Base-by-base conservation (phyloP, 495 filamentous ascomycete genomes). In the Penicillium ucsense region DNA sequence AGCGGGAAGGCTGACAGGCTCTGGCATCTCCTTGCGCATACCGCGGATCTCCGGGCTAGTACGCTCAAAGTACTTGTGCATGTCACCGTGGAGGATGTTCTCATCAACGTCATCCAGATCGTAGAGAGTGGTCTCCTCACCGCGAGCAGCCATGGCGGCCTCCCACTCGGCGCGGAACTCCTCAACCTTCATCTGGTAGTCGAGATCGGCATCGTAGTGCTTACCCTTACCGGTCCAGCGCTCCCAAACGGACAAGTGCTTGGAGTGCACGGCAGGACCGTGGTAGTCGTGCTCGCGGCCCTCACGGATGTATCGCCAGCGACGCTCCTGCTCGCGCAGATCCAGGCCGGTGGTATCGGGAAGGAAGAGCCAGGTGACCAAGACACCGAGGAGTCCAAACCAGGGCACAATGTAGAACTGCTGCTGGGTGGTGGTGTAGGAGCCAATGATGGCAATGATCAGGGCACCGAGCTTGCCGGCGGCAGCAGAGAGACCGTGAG, bases 271-370 rank as follows among this genome's bases (percentile, higher is more conserved):
- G 44, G 89, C 89, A 35, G 90, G 79, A 47, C 89, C 88, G 65
- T 91, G 88, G 69, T 95, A 94, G 12, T 94, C 86, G 8, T 75
- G 48, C 51, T 79, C 81, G 38, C 79, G 80, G 51, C 88, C 86
- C 0, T 76, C 67, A 38, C 86, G 80, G 60, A 95, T 83, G 66
- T 78, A 94, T 33, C 68, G 57, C 85, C 86, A 95, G 47, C 88
- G 79, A 41, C 88, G 83, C 67, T 95, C 89, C 67, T 94, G 88
- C 67, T 95, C 89, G 71, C 90, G 89, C 36, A 95, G 80, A 57
- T 94, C 88, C 8, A 94, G 82, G 33, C 89, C 88, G 29, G 89
- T 95, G 53, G 89, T 95, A 59, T 94, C 88, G 4, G 89, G 89
- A 2, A 94, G 81, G 75, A 86, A 95, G 43, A 92, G 43, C 43